A percentile compares a stretch with the other conserved stretches of the same genome.
Evolutionary conservation across 2,329 filamentous ascomycete species (phyloP).

Genomic region (Clonostachys solani): DNA sequence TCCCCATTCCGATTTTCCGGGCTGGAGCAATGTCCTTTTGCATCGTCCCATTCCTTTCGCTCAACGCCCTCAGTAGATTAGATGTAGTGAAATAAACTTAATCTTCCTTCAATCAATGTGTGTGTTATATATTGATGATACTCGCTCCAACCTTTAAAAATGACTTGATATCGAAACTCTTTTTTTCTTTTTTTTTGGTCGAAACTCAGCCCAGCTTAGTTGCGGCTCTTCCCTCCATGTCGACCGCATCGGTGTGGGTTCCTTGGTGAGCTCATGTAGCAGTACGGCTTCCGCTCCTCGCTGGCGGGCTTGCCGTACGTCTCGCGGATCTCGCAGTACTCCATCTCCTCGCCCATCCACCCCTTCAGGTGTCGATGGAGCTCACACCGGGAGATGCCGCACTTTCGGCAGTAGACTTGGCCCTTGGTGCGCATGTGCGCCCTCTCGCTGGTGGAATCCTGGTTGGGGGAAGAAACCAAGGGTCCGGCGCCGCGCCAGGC

Average conservation of each 20-base stretch:
- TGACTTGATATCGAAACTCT: too few relatives aligned
- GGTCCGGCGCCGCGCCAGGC: conserved; percentile 55
- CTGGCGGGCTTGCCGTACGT: conserved; percentile 47
- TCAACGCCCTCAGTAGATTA: too few relatives aligned
- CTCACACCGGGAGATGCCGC: conserved; percentile 56
- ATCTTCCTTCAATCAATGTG: too few relatives aligned
- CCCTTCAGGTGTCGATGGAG: conserved; percentile 57
- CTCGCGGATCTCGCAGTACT: conserved; percentile 58
- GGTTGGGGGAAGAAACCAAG: conserved; percentile 22
- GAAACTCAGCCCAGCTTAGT: too few relatives aligned
- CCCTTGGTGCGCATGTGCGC: conserved; percentile 48
- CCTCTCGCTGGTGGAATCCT: conserved; percentile 15
- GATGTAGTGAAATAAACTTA: too few relatives aligned
- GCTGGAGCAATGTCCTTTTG: too few relatives aligned
- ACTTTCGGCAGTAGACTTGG: conserved; percentile 59
- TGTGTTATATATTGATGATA: too few relatives aligned
- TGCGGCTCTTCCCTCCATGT: conserved; percentile 26
- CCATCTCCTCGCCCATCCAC: conserved; percentile 52
- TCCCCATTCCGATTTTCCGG: too few relatives aligned
- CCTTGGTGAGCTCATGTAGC: conserved; percentile 56
- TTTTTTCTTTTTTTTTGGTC: too few relatives aligned
- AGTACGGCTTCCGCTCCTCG: conserved; percentile 42
- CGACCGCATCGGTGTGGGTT: conserved; percentile 55
- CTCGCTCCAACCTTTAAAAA: too few relatives aligned
- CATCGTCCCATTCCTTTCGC: too few relatives aligned